These are phyloP conservation scores for Trichoderma koningii DNA, from an alignment of 2,329 filamentous ascomycete species.

Conservation along the genomic window DNA sequence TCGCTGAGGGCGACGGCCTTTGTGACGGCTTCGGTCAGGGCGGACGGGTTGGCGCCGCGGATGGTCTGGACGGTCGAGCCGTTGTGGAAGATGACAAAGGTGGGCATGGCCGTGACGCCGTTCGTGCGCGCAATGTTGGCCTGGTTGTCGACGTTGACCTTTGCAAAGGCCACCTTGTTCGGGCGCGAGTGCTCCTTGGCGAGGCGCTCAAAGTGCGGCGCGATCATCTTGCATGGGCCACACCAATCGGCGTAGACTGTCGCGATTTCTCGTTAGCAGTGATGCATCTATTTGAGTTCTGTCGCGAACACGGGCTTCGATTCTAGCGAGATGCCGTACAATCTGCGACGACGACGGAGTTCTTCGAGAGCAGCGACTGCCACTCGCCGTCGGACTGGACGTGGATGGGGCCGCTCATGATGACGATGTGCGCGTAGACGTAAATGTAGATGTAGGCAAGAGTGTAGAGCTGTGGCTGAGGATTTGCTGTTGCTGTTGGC, in stretches of 20 bases:
- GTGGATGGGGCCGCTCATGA: conserved; percentile 52
- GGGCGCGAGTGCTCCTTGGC: conserved; percentile 77
- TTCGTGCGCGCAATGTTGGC: conserved; percentile 75
- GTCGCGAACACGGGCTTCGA: background rate
- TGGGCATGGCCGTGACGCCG: conserved; percentile 85
- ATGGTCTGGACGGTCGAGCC: conserved; percentile 73
- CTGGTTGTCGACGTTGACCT: conserved; percentile 87
- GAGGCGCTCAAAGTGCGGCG: conserved; percentile 84
- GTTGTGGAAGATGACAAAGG: conserved; percentile 87
- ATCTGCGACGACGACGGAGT: conserved; percentile 82
- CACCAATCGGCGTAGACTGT: conserved; percentile 95
- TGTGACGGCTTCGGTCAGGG: conserved; percentile 74
- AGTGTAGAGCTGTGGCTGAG: background rate
- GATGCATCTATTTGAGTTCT: background rate
- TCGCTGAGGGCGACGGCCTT: conserved; percentile 61
- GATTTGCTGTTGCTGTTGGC: conserved; percentile 1
- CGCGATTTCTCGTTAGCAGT: conserved; percentile 35
- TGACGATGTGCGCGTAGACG: conserved; percentile 26
- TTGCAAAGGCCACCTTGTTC: conserved; percentile 83
- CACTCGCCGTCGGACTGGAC: conserved; percentile 72
- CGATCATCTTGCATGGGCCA: conserved; percentile 88
- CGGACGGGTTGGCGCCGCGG: conserved; percentile 76
- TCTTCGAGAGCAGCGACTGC: conserved; percentile 68
- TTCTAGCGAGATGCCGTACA: conserved; percentile 65
- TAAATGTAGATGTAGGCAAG: background rate